phyloP scores from a whole-genome alignment of 140 eudicot species.

The Anethum foeniculum region DNA sequence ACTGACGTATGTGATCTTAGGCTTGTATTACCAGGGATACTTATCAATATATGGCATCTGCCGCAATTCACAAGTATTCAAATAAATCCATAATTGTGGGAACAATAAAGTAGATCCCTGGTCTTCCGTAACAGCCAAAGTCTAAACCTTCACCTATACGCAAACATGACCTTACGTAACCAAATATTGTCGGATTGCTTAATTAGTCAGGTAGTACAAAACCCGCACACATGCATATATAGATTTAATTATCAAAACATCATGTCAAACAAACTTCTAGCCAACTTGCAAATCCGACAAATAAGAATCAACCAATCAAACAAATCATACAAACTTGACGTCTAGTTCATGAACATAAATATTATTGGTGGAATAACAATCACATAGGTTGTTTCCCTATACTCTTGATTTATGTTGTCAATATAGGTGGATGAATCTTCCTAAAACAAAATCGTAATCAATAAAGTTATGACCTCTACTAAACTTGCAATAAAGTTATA shows the following conservation, averaged over 20 bases:
- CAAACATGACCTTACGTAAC: background rate
- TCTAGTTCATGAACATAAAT: background rate
- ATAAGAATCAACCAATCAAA: slow-evolving; percentile 8
- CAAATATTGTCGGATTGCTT: background rate
- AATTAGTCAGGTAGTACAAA: background rate
- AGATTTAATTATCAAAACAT: background rate
- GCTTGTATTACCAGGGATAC: background rate
- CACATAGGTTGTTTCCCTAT: background rate
- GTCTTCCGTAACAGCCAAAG: background rate
- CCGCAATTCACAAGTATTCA: background rate
- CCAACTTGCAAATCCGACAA: background rate
- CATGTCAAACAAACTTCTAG: slow-evolving; percentile 3
- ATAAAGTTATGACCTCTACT: background rate
- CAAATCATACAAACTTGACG: background rate
- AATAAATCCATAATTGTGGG: background rate
- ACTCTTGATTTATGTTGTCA: background rate
- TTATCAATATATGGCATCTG: background rate
- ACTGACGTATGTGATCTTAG: background rate
- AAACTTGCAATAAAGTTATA: background rate
- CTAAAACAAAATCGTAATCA: background rate
- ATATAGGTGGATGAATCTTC: background rate
- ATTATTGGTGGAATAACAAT: background rate
- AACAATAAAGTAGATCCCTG: background rate
- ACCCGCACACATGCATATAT: background rate
- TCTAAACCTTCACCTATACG: background rate